Conservation (phyloP, 805 yeast genomes). For the Kazachstania psychrophila region DNA sequence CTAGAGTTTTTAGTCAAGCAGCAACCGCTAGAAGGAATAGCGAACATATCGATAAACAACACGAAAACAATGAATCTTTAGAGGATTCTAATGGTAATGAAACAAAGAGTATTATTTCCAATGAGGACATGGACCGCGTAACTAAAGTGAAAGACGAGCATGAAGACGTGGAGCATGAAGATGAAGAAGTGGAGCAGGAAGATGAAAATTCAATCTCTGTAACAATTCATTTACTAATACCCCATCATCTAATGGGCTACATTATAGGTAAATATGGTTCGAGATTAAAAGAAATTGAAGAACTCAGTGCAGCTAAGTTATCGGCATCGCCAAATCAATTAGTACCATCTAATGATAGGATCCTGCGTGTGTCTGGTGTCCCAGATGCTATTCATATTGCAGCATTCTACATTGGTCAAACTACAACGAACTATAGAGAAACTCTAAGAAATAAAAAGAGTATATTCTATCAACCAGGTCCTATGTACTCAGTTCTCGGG, state of each 20-base stretch:
- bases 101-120: background rate
- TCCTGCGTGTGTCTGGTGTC: constrained; percentile 62
- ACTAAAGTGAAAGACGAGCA: background rate
- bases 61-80: constrained; percentile 32
- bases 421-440: constrained; percentile 47
- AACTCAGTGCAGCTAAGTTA: constrained; percentile 65
- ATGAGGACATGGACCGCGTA: constrained; percentile 41
- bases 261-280: constrained; percentile 72
- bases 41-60: background rate
- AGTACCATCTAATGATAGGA: constrained; percentile 70
- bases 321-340: constrained; percentile 64
- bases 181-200: background rate
- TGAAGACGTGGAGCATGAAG: background rate
- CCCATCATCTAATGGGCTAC: constrained; percentile 72
- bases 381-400: constrained; percentile 87
- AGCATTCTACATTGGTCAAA: constrained; percentile 60
- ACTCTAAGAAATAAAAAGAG: constrained; percentile 39
- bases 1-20: constrained; percentile 41
- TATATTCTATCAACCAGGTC: constrained; percentile 27
- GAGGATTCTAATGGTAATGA: background rate
- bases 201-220: constrained; percentile 28
- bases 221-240: constrained; percentile 54
- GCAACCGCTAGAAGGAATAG: background rate
- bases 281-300: constrained; percentile 72
- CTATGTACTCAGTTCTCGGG: constrained; percentile 20